Base-by-base conservation (phyloP, 208 protist genomes). In the Leishmania tropica region DNA sequence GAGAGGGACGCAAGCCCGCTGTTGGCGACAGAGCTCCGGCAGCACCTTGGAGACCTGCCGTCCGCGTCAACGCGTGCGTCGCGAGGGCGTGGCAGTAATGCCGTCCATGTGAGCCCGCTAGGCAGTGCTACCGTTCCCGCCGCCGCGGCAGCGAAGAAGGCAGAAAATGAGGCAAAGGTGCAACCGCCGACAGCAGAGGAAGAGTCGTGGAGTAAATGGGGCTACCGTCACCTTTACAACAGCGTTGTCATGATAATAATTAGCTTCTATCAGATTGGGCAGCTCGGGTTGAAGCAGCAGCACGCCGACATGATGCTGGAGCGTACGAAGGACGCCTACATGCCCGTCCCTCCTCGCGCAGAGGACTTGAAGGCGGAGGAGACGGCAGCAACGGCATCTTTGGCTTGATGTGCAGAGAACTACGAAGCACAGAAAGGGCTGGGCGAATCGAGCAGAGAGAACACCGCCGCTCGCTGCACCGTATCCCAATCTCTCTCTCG, bases 131-230 rank as follows among this genome's bases (percentile, higher is more conserved):
- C 73, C 45, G 78, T 82, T 10, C 21, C 82, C 48, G 72, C 82
- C 2, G 13, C 70, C 11, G 72, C 77, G 0, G 68, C 71, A 13
- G 62, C 82, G 31, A 68, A 81, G 60, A 54, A 13, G 74, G 28
- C 28, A n/a, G 74, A 71, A 53, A 42, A 79, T 28, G 65, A 78
- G 37, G 60, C n/a, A 6, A 56, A 60, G 19, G 62, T 40, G 60
- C 54, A 13, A 21, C 82, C 78, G n/a, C 72, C 79, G 64, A 81
- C 71, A 24, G 80, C 81, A 28, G 80, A 85, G 65, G 78, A 84
- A 7, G 80, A 85, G 53, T 76, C 80, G 62, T 85, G 84, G 76
- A 53, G 76, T 24, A 80, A 80, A 72, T 85, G 80, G 76, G 73
- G 84, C 56, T 78, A 79, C 47, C 76, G 80, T 10, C 81, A 85